Evolutionary conservation across 768 basidiomycete species (phyloP), one percentile per base, ranked within the genome.

Genomic region (Lentinus brumalis): DNA sequence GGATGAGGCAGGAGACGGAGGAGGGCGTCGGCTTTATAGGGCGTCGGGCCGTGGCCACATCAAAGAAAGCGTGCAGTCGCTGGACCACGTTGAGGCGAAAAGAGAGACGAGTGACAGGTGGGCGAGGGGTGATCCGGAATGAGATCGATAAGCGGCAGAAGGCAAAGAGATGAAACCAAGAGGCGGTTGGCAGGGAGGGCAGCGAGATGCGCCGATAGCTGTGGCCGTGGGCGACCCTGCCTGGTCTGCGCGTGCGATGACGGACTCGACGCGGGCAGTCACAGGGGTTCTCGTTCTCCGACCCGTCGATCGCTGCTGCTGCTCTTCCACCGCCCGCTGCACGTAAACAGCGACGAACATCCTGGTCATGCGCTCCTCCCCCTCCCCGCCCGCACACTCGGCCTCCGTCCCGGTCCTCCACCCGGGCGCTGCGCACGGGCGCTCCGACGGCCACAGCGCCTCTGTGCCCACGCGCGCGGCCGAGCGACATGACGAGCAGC

Each of bases 11-110:
- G 41, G 49, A 45, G 54, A 57, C 35, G 29, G 50, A 56, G 31
- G 61, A 49, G 44, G 53, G 35, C 35, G 35, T 35, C 35, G 67
- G 62, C 66, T 73, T 76, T 78, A 77, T 77, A 78, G 55, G 50
- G 47, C 52, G 46, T 42, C 53, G 53, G 53, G 61, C 18, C 58
- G 62, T 60, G 60, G 67, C 63, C 67, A 55, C 60, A 62, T 53
- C 56, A 62, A 57, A 53, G 35, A 35, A 11, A 35, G 60, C 58
- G 59, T 55, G 60, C 46, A 56, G 59, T 49, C 42, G 56, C 26
- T 59, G 26, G 52, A 56, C 56, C 60, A 55, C 45, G 61, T 57
- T 49, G 39, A 41, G 51, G 53, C 30, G 9, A 29, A 47, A 49
- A 53, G 49, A 21, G 30, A 52, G 59, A 56, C 46, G 64, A 61